These are phyloP conservation scores for Cystofilobasidium bisporidii DNA, from an alignment of 768 basidiomycete genomes.

Conservation along the genomic window DNA sequence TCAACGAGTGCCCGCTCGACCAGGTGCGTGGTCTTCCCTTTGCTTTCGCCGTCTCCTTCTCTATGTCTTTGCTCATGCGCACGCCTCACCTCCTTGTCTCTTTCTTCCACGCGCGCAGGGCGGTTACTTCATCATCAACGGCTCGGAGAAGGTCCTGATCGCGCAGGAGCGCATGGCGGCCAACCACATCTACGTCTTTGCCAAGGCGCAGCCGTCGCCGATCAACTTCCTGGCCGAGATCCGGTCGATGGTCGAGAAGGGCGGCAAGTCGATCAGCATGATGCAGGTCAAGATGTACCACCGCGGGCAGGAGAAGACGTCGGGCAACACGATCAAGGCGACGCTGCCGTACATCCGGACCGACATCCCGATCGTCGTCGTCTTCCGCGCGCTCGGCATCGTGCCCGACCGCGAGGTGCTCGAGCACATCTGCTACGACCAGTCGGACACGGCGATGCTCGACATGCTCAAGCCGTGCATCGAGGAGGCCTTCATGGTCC, in stretches of 20 bases:
- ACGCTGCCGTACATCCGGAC: constrained; percentile 97
- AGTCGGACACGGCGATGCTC: constrained; percentile 88
- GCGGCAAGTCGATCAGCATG: constrained; percentile 94
- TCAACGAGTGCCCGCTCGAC: constrained; percentile 98
- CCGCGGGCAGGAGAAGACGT: constrained; percentile 75
- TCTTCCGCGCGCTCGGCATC: constrained; percentile 94
- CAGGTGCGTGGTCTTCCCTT: too few relatives aligned
- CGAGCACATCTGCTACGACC: constrained; percentile 96
- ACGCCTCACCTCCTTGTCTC: too few relatives aligned
- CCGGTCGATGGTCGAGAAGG: constrained; percentile 92
- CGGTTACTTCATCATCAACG: constrained; percentile 99
- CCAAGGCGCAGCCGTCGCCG: constrained; percentile 91
- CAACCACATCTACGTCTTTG: constrained; percentile 98
- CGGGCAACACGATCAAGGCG: constrained; percentile 88
- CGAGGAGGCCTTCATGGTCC: constrained; percentile 95
- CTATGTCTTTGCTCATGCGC: too few relatives aligned
- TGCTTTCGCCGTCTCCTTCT: too few relatives aligned
- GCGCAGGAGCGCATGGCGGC: constrained; percentile 99
- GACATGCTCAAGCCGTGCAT: constrained; percentile 98
- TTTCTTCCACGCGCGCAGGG: too few relatives aligned
- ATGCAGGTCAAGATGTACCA: constrained; percentile 98
- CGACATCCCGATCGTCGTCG: constrained; percentile 97
- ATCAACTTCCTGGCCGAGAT: constrained; percentile 95
- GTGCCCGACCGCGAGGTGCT: constrained; percentile 96
- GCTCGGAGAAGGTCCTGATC: constrained; percentile 98